These are phyloP conservation scores for Tillandsia leiboldiana DNA, from an alignment of 176 grass and related monocot species.

Conservation along the genomic window DNA sequence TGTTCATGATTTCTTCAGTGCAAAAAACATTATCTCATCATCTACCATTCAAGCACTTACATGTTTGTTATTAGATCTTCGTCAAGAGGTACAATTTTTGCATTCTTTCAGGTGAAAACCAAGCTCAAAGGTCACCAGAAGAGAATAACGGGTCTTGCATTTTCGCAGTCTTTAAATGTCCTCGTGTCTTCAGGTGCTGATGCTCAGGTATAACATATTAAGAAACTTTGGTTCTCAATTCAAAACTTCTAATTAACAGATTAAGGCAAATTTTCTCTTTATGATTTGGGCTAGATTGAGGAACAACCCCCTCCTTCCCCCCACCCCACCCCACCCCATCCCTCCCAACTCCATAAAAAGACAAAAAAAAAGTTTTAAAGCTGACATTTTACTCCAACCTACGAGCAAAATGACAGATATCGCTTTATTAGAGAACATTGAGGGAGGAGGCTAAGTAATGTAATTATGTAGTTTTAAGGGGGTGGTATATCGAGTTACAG, in stretches of 20 bases:
- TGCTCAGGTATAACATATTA: slow-evolving; percentile 57
- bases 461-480: too few relatives aligned
- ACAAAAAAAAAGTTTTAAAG: too few relatives aligned
- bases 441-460: too few relatives aligned
- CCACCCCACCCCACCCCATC: too few relatives aligned
- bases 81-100: slow-evolving; percentile 1
- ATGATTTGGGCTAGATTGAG: not conserved
- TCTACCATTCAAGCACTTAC: not conserved
- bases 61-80: not conserved
- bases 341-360: too few relatives aligned
- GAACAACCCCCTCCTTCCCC: too few relatives aligned
- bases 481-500: too few relatives aligned
- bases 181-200: slow-evolving; percentile 96
- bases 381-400: too few relatives aligned
- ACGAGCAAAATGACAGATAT: too few relatives aligned
- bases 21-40: not conserved
- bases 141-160: slow-evolving; percentile 94
- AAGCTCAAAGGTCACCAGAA: slow-evolving; percentile 98
- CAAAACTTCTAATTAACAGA: not conserved
- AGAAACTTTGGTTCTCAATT: not conserved
- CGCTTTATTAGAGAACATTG: too few relatives aligned
- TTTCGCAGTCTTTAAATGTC: slow-evolving; percentile 84
- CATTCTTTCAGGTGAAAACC: slow-evolving; percentile 57
- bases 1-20: too few relatives aligned
- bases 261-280: not conserved